Evolutionary conservation across 73 alveolate species (phyloP).

Genomic region (Breviolum minutum): DNA sequence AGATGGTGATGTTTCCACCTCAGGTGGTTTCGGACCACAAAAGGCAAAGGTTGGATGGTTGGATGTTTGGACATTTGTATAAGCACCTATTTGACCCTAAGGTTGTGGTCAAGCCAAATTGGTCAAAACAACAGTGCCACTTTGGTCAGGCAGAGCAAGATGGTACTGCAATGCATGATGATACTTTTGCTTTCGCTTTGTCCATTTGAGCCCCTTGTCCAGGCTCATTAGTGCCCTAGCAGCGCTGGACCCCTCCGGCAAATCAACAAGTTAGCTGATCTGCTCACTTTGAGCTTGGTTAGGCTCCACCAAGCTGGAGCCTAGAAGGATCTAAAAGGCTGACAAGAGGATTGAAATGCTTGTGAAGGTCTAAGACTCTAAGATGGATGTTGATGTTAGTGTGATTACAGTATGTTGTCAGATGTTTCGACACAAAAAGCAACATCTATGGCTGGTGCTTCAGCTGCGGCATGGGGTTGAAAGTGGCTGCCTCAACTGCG

Average conservation of each 20-base stretch:
- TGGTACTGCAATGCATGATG: background rate
- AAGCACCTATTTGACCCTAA: no score
- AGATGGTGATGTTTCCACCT: conserved; percentile 30
- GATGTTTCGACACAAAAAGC: no score
- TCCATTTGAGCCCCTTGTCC: background rate
- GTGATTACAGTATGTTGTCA: no score
- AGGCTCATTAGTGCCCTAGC: conserved; percentile 2
- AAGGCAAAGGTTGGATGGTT: no score
- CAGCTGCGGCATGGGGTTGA: no score
- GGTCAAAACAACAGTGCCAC: conserved; percentile 62
- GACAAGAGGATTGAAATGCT: no score
- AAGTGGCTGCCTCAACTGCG: no score
- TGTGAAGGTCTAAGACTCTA: no score
- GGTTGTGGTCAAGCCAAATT: conserved; percentile 59
- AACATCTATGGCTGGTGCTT: no score
- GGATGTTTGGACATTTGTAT: no score
- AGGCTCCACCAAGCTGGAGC: background rate
- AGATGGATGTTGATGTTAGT: no score
- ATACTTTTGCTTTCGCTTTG: background rate
- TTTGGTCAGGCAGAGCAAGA: background rate
- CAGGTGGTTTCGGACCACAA: background rate
- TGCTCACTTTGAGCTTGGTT: background rate
- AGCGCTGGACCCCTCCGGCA: background rate
- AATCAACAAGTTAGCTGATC: background rate
- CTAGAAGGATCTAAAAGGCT: background rate